These are phyloP conservation scores for Cornus kousa DNA, from an alignment of 148 eudicot genomes.

Conservation along the genomic window DNA sequence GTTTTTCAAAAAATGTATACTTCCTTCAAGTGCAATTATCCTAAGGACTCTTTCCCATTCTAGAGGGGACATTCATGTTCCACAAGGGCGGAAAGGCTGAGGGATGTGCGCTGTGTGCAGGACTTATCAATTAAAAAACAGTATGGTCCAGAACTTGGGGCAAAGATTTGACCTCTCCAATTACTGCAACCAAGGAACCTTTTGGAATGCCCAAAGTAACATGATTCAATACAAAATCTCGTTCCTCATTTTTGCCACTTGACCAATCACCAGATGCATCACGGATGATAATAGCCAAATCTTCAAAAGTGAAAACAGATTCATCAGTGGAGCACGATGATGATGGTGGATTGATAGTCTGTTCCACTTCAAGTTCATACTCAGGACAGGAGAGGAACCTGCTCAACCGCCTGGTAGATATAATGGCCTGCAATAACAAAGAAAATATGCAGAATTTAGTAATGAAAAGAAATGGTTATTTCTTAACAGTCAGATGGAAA, in stretches of 20 bases:
- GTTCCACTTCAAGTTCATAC: conserved; percentile 29
- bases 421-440: conserved; percentile 50
- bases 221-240: conserved; percentile 44
- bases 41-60: too few relatives aligned
- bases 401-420: conserved; percentile 78
- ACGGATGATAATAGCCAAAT: conserved; percentile 50
- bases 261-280: conserved; percentile 85
- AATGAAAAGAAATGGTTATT: not conserved
- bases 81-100: too few relatives aligned
- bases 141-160: not conserved
- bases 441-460: not conserved
- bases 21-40: too few relatives aligned
- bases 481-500: conserved; percentile 2
- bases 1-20: too few relatives aligned
- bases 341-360: conserved; percentile 17
- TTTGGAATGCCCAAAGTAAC: conserved; percentile 64
- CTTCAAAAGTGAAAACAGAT: conserved; percentile 27
- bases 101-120: too few relatives aligned
- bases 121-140: too few relatives aligned
- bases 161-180: conserved; percentile 72
- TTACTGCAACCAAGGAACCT: conserved; percentile 69
- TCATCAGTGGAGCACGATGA: conserved; percentile 35
- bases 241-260: conserved; percentile 40
- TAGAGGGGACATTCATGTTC: too few relatives aligned
- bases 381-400: conserved; percentile 74